These are phyloP conservation scores for Dunaliella sp. DNA, from an alignment of 139 green algal species.

Conservation along the genomic window DNA sequence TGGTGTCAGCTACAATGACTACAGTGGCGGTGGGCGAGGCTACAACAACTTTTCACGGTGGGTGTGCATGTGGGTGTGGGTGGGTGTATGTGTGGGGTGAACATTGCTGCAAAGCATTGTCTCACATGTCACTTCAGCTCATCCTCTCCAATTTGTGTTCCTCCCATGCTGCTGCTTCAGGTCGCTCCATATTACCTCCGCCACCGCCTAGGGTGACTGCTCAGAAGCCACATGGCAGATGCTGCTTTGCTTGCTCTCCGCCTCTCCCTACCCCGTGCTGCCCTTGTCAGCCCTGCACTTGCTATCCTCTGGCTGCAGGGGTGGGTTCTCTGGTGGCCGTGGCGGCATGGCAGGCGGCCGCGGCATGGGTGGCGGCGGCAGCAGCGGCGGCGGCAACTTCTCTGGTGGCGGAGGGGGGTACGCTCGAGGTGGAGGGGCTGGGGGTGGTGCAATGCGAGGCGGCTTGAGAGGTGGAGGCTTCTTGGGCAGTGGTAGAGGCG, in stretches of 20 bases:
- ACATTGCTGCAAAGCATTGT: too few relatives aligned
- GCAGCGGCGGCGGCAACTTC: neutral
- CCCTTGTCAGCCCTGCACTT: too few relatives aligned
- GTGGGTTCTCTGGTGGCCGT: constrained; percentile 1
- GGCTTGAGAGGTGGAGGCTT: neutral
- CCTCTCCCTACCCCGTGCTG: too few relatives aligned
- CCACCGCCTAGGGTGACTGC: too few relatives aligned
- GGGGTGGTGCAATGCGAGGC: neutral
- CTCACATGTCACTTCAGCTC: too few relatives aligned
- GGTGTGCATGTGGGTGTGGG: constrained; percentile 14
- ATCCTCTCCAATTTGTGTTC: too few relatives aligned
- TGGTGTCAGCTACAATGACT: constrained; percentile 19
- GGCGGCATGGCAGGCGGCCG: constrained; percentile 14
- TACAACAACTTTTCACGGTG: constrained; percentile 15
- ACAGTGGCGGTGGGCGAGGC: constrained; percentile 24
- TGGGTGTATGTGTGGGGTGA: neutral
- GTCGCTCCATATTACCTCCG: too few relatives aligned
- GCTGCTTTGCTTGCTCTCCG: too few relatives aligned
- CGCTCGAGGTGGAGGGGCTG: neutral
- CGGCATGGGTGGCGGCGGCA: constrained; percentile 10
- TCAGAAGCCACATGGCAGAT: neutral
- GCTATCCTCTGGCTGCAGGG: constrained; percentile 3
- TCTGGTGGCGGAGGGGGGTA: neutral
- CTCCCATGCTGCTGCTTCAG: too few relatives aligned
- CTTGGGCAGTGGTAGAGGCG: too few relatives aligned